Evolutionary conservation across 2,329 filamentous ascomycete species (phyloP).

Genomic region (Talaromyces sp.): DNA sequence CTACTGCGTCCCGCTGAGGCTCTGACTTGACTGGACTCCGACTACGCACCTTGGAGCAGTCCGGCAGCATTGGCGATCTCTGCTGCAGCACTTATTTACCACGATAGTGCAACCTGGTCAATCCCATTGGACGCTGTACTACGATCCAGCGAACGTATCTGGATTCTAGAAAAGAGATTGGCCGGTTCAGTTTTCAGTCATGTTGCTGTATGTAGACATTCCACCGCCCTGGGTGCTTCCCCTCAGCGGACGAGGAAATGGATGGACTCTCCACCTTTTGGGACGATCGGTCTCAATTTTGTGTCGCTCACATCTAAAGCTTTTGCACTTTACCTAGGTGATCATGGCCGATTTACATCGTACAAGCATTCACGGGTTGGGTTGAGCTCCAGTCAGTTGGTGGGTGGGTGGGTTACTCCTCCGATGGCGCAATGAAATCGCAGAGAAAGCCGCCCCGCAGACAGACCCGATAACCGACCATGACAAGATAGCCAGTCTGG

Average conservation of each 20-base stretch:
- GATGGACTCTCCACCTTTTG: background rate
- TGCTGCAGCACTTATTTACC: background rate
- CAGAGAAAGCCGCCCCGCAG: constrained; percentile 15
- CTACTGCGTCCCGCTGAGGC: background rate
- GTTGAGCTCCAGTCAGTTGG: background rate
- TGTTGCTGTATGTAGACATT: background rate
- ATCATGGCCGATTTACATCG: background rate
- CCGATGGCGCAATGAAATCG: background rate
- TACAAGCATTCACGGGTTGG: background rate
- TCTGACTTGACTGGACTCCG: background rate
- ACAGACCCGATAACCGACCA: background rate
- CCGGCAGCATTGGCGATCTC: background rate
- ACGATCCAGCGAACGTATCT: background rate
- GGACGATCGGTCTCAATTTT: background rate
- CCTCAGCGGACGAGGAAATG: too few relatives aligned
- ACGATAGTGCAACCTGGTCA: background rate
- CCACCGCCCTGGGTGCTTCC: background rate
- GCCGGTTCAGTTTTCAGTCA: background rate
- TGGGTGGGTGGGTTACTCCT: background rate
- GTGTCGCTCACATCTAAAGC: background rate
- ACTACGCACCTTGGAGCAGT: background rate
- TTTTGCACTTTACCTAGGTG: background rate
- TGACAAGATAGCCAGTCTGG: background rate
- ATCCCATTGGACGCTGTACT: background rate
- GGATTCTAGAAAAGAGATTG: background rate